phyloP scores from a whole-genome alignment of 2,329 filamentous ascomycete genomes.

The Talaromyces sp. region DNA sequence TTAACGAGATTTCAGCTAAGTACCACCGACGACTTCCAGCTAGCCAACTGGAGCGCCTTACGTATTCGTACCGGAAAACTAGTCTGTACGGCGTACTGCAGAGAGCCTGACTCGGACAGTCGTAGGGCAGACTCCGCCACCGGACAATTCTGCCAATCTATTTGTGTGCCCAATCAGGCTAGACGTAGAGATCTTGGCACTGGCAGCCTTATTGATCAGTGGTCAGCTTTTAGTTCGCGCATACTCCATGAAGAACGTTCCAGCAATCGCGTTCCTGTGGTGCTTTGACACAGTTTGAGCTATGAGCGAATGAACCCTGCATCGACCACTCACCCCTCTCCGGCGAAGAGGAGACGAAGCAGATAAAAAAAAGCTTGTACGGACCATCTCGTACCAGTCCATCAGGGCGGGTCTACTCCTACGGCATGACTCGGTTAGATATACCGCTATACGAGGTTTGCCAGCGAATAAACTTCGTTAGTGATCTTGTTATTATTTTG shows the following conservation, averaged over 20 bases:
- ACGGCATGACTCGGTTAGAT: not conserved
- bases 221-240: not conserved
- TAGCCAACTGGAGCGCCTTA: not conserved
- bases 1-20: not conserved
- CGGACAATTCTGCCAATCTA: not conserved
- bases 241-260: not conserved
- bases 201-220: not conserved
- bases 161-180: not conserved
- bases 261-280: not conserved
- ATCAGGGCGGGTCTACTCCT: not conserved
- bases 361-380: constrained; percentile 1
- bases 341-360: not conserved
- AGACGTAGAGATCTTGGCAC: not conserved
- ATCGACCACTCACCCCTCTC: not conserved
- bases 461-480: not conserved
- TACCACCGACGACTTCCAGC: not conserved
- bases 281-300: not conserved
- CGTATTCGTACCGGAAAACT: not conserved
- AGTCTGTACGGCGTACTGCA: not conserved
- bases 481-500: not conserved
- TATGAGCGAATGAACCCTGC: not conserved
- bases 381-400: not conserved
- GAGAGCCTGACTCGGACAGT: not conserved
- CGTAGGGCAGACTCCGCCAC: constrained; percentile 16
- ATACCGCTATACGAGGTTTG: not conserved